Evolutionary conservation across 1,284 basidiomycete species (phyloP).

Genomic region (Rhodotorula sp.): DNA sequence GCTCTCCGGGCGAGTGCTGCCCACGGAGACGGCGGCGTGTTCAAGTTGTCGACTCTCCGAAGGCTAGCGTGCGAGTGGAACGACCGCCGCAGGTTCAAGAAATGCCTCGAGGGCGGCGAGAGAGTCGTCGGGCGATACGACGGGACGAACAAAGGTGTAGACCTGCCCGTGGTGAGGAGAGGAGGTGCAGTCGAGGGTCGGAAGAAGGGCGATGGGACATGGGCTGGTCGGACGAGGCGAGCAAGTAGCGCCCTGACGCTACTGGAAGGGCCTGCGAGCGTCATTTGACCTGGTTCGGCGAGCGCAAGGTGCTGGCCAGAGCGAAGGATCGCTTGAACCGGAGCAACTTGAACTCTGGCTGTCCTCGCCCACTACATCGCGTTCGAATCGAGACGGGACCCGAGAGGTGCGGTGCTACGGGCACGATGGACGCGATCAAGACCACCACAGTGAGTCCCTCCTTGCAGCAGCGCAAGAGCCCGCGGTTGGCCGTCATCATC

Average conservation of each 20-base stretch:
- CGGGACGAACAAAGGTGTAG: not conserved
- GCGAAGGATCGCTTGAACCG: too few relatives aligned
- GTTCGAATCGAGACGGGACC: too few relatives aligned
- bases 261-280: not conserved
- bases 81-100: not conserved
- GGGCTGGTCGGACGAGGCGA: not conserved
- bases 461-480: not conserved
- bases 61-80: not conserved
- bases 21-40: not conserved
- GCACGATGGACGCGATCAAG: slow-evolving; percentile 11
- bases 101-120: not conserved
- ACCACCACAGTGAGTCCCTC: not conserved
- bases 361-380: too few relatives aligned
- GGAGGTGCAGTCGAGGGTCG: not conserved
- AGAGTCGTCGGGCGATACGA: not conserved
- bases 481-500: not conserved
- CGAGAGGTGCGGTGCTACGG: too few relatives aligned
- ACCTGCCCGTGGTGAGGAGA: not conserved
- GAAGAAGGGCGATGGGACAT: slow-evolving; percentile 8
- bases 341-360: too few relatives aligned
- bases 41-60: not conserved
- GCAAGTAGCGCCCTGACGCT: not conserved
- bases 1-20: not conserved
- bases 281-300: not conserved
- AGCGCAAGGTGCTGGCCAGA: too few relatives aligned